Conservation (phyloP, 116 monocot genomes). For the Phalaenopsis hybrid region DNA sequence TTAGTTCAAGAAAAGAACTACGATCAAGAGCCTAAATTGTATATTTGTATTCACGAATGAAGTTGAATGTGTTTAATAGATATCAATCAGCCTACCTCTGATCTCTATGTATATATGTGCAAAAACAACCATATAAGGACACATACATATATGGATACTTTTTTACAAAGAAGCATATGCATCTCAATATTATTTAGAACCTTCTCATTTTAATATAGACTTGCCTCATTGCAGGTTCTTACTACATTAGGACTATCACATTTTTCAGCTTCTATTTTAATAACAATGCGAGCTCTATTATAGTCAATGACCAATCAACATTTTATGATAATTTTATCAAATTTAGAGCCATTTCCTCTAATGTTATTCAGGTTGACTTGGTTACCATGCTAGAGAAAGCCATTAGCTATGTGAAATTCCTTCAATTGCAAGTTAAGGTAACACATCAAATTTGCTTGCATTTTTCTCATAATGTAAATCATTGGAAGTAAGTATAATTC, state of each 20-base stretch:
- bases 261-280: not conserved
- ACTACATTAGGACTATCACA: too few relatives aligned
- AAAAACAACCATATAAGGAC: too few relatives aligned
- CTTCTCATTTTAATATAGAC: not conserved
- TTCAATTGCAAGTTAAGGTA: constrained; percentile 95
- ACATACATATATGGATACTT: too few relatives aligned
- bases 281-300: not conserved
- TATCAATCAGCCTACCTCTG: too few relatives aligned
- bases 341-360: not conserved
- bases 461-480: too few relatives aligned
- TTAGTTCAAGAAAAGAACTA: too few relatives aligned
- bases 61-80: too few relatives aligned
- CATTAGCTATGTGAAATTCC: constrained; percentile 84
- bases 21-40: too few relatives aligned
- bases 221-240: not conserved
- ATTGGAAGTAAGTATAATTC: too few relatives aligned
- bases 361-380: constrained; percentile 60
- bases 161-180: not conserved
- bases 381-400: constrained; percentile 97
- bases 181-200: not conserved
- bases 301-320: not conserved
- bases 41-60: too few relatives aligned
- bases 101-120: too few relatives aligned
- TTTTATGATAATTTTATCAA: not conserved
- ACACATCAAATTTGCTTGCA: not conserved